These are phyloP conservation scores for Pouteria glomerata DNA, from an alignment of 148 eudicot species.

Conservation along the genomic window DNA sequence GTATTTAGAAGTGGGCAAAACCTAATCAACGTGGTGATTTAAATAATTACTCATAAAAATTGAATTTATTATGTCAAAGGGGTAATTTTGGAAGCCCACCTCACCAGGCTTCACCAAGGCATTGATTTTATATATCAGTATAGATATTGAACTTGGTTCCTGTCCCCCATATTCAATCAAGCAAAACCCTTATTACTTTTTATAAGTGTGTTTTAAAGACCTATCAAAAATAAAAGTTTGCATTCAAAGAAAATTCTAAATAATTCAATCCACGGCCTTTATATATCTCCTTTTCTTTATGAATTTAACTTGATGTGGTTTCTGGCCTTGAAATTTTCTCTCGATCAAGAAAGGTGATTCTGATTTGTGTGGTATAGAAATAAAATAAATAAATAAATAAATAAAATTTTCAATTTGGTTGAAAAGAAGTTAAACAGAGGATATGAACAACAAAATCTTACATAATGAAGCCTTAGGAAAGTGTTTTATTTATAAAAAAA, in stretches of 20 bases:
- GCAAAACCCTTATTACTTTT: not conserved
- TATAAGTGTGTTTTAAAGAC: too few relatives aligned
- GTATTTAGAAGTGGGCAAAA: too few relatives aligned
- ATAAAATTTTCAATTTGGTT: not conserved
- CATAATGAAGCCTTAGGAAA: not conserved
- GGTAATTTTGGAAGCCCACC: too few relatives aligned
- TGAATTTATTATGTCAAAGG: too few relatives aligned
- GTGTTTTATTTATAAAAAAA: not conserved
- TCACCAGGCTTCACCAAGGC: too few relatives aligned
- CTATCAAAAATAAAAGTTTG: too few relatives aligned
- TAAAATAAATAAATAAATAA: too few relatives aligned
- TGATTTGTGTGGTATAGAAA: not conserved
- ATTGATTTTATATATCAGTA: too few relatives aligned
- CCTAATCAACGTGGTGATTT: too few relatives aligned
- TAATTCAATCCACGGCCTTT: not conserved
- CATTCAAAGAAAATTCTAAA: too few relatives aligned
- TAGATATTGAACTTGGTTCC: not conserved
- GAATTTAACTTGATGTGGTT: not conserved
- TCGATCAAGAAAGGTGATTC: not conserved
- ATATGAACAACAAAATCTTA: not conserved
- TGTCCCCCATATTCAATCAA: not conserved
- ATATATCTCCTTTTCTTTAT: not conserved
- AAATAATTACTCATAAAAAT: too few relatives aligned
- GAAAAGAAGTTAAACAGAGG: not conserved
- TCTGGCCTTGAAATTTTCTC: not conserved